Percentiles rank a stretch among this genome's conserved stretches.
Evolutionary conservation across 2,329 filamentous ascomycete species (phyloP).

Genomic region (Pyrenophora tritici-repentis): DNA sequence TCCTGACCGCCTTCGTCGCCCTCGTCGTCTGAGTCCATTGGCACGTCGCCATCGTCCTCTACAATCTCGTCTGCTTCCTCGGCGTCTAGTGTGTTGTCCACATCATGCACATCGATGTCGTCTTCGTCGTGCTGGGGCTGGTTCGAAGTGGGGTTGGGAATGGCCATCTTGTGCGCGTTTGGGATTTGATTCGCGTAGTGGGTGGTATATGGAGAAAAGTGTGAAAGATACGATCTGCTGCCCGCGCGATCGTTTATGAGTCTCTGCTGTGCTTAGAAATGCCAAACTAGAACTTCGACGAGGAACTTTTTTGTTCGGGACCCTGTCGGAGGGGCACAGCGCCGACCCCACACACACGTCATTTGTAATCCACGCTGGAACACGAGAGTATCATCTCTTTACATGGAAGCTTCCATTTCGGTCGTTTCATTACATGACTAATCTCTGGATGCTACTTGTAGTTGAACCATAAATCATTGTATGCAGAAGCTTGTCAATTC

Average conservation of each 20-base stretch:
- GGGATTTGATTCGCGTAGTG: not conserved
- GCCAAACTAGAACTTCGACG: constrained; percentile 24
- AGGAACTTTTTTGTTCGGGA: constrained; percentile 41
- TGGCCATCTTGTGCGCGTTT: constrained; percentile 25
- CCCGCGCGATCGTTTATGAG: constrained; percentile 17
- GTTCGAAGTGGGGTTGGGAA: constrained; percentile 25
- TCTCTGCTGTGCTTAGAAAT: constrained; percentile 41
- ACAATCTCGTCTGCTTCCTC: constrained; percentile 82
- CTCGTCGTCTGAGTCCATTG: constrained; percentile 78
- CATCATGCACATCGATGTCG: constrained; percentile 58
- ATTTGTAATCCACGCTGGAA: constrained; percentile 26
- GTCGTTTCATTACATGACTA: too few relatives aligned
- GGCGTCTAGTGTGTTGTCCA: constrained; percentile 74
- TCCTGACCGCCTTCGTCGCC: constrained; percentile 59
- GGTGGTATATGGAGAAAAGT: not conserved
- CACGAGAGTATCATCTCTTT: not conserved
- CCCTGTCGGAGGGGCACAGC: constrained; percentile 22
- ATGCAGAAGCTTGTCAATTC: too few relatives aligned
- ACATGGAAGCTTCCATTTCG: too few relatives aligned
- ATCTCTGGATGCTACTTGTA: too few relatives aligned
- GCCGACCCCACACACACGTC: constrained; percentile 38
- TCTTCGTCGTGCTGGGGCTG: constrained; percentile 38
- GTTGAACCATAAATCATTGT: too few relatives aligned
- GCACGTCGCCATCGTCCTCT: constrained; percentile 67
- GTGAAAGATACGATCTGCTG: not conserved